These are phyloP conservation scores for Cornus controversa DNA, from an alignment of 148 eudicot species.

Conservation along the genomic window DNA sequence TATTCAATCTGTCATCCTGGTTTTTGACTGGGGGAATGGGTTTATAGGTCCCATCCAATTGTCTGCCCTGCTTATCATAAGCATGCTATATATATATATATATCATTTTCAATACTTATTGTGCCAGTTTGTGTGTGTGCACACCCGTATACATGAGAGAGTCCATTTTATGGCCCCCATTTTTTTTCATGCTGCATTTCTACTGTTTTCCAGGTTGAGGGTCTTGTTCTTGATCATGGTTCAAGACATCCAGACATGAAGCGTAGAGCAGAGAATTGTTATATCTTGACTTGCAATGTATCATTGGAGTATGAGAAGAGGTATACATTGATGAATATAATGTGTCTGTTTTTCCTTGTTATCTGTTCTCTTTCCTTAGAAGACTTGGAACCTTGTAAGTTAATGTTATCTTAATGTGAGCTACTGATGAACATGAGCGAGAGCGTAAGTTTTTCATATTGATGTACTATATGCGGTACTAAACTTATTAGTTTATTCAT, in stretches of 20 bases:
- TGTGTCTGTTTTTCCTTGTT: neutral
- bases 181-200: slow-evolving; percentile 8
- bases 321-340: slow-evolving; percentile 30
- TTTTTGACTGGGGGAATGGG: neutral
- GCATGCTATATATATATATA: neutral
- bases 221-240: slow-evolving; percentile 99
- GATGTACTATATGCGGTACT: neutral
- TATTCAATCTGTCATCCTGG: neutral
- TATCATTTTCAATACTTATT: neutral
- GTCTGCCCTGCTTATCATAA: neutral
- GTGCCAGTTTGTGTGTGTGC: neutral
- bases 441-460: neutral
- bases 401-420: neutral
- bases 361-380: neutral
- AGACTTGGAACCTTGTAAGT: neutral
- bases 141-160: too few species aligned
- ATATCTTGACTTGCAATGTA: slow-evolving; percentile 84
- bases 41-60: neutral
- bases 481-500: neutral
- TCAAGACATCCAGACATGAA: slow-evolving; percentile 99
- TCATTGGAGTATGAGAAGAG: slow-evolving; percentile 97
- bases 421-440: neutral
- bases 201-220: slow-evolving; percentile 62
- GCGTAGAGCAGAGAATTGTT: slow-evolving; percentile 85
- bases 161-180: neutral